Percentiles rank a stretch among this genome's conserved stretches.
Conservation (phyloP, 2,329 filamentous ascomycete species). For the Neoscytalidium dimidiatum region DNA sequence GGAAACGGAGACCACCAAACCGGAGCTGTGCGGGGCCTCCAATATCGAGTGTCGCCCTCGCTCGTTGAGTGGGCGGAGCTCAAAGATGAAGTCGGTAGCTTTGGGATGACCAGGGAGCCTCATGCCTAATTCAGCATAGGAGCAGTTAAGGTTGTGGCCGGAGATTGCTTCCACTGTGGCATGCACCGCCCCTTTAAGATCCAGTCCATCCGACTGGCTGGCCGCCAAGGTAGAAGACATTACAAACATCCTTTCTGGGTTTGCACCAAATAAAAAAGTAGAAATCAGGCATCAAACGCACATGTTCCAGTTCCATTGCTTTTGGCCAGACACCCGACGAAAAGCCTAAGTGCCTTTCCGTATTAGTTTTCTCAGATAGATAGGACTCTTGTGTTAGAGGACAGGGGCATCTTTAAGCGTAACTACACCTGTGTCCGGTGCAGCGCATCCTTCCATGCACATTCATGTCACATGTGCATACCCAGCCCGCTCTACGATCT, state of each 20-base stretch:
- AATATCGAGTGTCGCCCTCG: background rate
- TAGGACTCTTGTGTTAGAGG: background rate
- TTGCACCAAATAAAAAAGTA: background rate
- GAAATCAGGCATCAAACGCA: background rate
- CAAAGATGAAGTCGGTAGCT: background rate
- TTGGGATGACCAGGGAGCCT: background rate
- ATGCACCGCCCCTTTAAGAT: background rate
- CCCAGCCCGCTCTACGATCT: background rate
- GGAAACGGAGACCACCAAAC: background rate
- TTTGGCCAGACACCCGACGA: background rate
- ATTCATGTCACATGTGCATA: background rate
- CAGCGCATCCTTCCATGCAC: background rate
- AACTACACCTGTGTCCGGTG: background rate
- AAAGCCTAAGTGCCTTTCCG: background rate
- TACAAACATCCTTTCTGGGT: background rate
- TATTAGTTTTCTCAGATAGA: background rate
- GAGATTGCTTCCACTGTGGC: background rate
- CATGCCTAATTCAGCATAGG: background rate
- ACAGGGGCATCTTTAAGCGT: background rate
- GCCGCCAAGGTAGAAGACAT: background rate
- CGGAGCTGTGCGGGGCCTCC: background rate
- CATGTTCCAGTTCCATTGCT: background rate
- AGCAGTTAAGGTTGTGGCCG: constrained; percentile 1
- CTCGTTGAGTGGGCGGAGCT: background rate
- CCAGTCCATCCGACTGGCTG: constrained; percentile 2